Evolutionary conservation across 1,284 basidiomycete genomes (phyloP), one percentile per base, ranked within the genome.

Genomic region (Rhizoctonia solani): DNA sequence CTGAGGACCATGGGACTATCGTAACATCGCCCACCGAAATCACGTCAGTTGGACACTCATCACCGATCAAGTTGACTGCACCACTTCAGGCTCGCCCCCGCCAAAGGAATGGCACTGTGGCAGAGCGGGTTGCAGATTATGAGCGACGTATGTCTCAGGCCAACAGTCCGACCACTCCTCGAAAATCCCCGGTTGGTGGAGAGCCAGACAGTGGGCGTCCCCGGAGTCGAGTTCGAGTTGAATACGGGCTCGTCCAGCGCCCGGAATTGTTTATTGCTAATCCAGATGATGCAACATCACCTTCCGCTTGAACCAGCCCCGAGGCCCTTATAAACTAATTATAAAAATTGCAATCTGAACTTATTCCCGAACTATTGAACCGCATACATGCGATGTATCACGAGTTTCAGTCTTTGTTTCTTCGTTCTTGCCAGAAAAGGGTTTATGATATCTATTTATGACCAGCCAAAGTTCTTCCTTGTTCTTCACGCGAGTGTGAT

Each of bases 251-350:
- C 39, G 83, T 81, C 34, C 84, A 83, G 39, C 79, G 81, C 70
- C 77, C 81, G 13, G 82, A 81, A 69, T 77, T 87, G 19, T 87
- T 83, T 71, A 78, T 88, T 55, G 85, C 84, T 41, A 87, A 87
- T 75, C 85, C 86, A 21, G 85, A 87, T 72, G 76, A 77, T 21
- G 55, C 71, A 25, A 14, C 14, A 13, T 65, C 59, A 6, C 59
- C 59, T 29, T 53, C 59, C 1, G 13, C 39, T n/a, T 65, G 25
- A 42, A 25, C 19, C 14, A 4, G 16, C 14, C 6, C 13, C 21
- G 11, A 14, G 21, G 6, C 46, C 14, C 11, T 19, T 65, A 16
- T 19, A 16, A 6, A 49, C 3, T 19, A 42, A 44, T 46, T 13
- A 47, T 19, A 8, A 16, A 34, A 34, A 11, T 11, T 11, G 11